phyloP scores from a whole-genome alignment of 495 filamentous ascomycete species.

The Penicillium macrosclerotiorum region DNA sequence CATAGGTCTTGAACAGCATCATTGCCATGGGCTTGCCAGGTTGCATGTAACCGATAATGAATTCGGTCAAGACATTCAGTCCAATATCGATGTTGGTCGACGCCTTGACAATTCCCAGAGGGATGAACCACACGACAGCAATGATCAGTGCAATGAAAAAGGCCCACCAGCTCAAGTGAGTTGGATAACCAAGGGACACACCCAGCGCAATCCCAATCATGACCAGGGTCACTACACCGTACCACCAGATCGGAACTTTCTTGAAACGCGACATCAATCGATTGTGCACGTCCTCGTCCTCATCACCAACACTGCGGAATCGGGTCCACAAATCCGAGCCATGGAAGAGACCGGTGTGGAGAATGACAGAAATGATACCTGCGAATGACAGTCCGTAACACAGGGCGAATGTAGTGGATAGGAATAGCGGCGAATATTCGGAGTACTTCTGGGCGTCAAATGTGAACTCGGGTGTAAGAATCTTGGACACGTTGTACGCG shows the following conservation, averaged over 20 bases:
- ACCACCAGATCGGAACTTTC: conserved; percentile 65
- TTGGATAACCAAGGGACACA: conserved; percentile 50
- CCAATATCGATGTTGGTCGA: conserved; percentile 54
- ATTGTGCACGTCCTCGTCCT: conserved; percentile 66
- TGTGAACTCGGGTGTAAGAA: conserved; percentile 52
- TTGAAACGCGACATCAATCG: conserved; percentile 60
- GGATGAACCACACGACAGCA: conserved; percentile 48
- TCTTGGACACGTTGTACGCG: conserved; percentile 50
- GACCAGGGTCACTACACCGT: conserved; percentile 41
- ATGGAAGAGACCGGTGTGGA: conserved; percentile 56
- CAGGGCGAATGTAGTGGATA: conserved; percentile 59
- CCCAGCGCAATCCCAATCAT: conserved; percentile 54
- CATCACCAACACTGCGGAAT: conserved; percentile 44
- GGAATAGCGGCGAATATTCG: conserved; percentile 58
- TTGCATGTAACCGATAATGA: conserved; percentile 63
- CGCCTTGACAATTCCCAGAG: conserved; percentile 53
- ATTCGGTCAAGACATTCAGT: conserved; percentile 61
- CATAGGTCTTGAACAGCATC: conserved; percentile 66
- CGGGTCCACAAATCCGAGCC: conserved; percentile 54
- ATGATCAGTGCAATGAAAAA: conserved; percentile 54
- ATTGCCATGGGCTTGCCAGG: conserved; percentile 59
- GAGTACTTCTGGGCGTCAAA: conserved; percentile 55
- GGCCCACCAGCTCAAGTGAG: conserved; percentile 51
- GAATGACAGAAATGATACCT: conserved; percentile 51
- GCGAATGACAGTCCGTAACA: conserved; percentile 62